A percentile compares a stretch with the other conserved stretches of the same genome.
Evolutionary conservation across 2,329 filamentous ascomycete genomes (phyloP).

Genomic region (Hypoxylon sp.): DNA sequence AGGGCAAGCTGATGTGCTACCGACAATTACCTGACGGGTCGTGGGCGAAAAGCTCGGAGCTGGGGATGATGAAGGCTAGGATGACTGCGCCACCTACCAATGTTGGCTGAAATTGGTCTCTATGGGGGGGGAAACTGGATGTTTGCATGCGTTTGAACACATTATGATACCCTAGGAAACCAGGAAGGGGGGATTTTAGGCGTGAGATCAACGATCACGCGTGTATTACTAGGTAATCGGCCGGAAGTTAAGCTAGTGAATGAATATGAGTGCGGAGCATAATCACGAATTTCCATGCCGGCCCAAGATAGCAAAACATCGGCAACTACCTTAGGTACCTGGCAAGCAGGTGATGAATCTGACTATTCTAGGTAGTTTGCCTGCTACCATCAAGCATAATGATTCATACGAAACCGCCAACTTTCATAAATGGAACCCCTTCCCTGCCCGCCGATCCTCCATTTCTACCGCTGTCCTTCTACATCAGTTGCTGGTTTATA

Average conservation of each 20-base stretch:
- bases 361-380: too few species aligned
- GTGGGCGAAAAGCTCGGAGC: conserved; percentile 71
- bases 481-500: conserved; percentile 55
- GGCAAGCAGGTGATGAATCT: too few species aligned
- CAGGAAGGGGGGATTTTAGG: not conserved
- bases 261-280: conserved; percentile 17
- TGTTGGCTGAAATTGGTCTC: conserved; percentile 6
- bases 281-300: too few species aligned
- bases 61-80: conserved; percentile 67
- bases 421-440: too few species aligned
- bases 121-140: not conserved
- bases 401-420: too few species aligned
- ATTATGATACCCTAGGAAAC: conserved; percentile 13
- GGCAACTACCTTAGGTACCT: too few species aligned
- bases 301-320: too few species aligned
- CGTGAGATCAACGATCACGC: not conserved
- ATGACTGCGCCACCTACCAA: conserved; percentile 59
- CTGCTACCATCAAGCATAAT: too few species aligned
- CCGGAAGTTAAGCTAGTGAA: not conserved
- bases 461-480: too few species aligned
- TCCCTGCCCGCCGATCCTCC: too few species aligned
- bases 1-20: conserved; percentile 74
- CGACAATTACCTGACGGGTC: conserved; percentile 68
- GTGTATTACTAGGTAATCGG: not conserved
- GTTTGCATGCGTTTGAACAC: not conserved